These are phyloP conservation scores for Auriscalpium microsporum DNA, from an alignment of 768 basidiomycete species.

Conservation along the genomic window DNA sequence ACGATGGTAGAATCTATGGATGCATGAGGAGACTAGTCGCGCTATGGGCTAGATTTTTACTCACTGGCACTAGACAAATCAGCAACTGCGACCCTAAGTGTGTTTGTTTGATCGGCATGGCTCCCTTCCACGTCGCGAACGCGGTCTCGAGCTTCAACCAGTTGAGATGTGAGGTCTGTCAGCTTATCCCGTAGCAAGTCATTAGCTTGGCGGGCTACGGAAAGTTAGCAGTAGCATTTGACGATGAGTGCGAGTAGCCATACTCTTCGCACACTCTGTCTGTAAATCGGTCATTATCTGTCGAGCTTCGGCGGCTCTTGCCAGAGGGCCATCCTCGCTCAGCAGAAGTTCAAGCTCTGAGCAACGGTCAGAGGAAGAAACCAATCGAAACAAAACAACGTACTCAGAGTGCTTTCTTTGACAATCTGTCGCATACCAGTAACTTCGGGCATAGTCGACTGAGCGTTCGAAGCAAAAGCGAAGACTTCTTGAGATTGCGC, in stretches of 20 bases:
- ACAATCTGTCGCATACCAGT: constrained; percentile 4
- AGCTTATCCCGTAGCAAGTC: constrained; percentile 15
- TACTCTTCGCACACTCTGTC: constrained; percentile 7
- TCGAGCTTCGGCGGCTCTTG: constrained; percentile 5
- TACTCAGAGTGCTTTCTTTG: constrained; percentile 8
- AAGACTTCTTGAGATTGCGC: constrained; percentile 13
- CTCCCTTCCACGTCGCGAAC: constrained; percentile 2
- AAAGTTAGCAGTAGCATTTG: background rate
- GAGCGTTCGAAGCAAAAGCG: constrained; percentile 10
- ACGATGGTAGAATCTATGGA: background rate
- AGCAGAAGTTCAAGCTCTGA: constrained; percentile 6
- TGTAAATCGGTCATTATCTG: constrained; percentile 7
- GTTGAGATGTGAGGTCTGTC: constrained; percentile 14
- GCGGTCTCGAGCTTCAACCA: constrained; percentile 10
- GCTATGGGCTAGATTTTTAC: background rate
- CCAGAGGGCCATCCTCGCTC: constrained; percentile 3
- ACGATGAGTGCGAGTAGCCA: background rate
- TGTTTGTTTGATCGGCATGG: constrained; percentile 3
- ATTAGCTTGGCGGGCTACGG: constrained; percentile 13
- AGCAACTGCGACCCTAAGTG: constrained; percentile 3
- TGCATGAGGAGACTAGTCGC: background rate
- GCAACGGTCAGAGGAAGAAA: background rate
- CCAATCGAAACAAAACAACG: background rate
- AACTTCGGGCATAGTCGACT: constrained; percentile 8
- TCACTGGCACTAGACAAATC: constrained; percentile 11